A percentile compares a stretch with the other conserved stretches of the same genome.
phyloP scores from a whole-genome alignment of 2,329 filamentous ascomycete genomes.

The Ceratocystis cacaofunesta region DNA sequence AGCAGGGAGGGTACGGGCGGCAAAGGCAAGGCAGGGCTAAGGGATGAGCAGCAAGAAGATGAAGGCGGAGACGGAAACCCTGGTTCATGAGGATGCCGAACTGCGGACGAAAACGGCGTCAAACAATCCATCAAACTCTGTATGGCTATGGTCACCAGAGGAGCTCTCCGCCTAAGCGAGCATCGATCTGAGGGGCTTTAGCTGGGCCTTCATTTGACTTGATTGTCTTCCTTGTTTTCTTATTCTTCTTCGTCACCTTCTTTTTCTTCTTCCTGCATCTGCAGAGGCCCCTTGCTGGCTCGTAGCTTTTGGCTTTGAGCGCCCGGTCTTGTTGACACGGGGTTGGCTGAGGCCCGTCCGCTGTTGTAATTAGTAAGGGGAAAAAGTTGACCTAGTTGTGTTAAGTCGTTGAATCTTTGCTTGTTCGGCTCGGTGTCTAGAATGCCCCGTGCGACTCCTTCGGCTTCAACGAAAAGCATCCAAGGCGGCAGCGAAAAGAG shows the following conservation, averaged over 20 bases:
- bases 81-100: too few relatives aligned
- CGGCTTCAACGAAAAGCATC: conserved; percentile 1
- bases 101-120: too few relatives aligned
- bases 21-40: too few relatives aligned
- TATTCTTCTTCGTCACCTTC: not conserved
- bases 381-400: not conserved
- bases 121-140: too few relatives aligned
- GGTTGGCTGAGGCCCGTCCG: not conserved
- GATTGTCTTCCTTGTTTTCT: not conserved
- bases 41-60: too few relatives aligned
- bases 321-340: not conserved
- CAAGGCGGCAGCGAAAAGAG: too few relatives aligned
- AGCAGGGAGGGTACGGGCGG: too few relatives aligned
- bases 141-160: too few relatives aligned
- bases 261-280: not conserved
- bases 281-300: not conserved
- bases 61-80: too few relatives aligned
- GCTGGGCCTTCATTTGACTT: too few relatives aligned
- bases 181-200: too few relatives aligned
- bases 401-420: not conserved
- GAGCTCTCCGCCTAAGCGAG: too few relatives aligned
- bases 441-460: not conserved
- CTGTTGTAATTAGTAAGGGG: not conserved
- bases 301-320: not conserved
- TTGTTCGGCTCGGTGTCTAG: not conserved